These are phyloP conservation scores for Cryphonectria carpinicola DNA, from an alignment of 2,329 filamentous ascomycete species.

Conservation along the genomic window DNA sequence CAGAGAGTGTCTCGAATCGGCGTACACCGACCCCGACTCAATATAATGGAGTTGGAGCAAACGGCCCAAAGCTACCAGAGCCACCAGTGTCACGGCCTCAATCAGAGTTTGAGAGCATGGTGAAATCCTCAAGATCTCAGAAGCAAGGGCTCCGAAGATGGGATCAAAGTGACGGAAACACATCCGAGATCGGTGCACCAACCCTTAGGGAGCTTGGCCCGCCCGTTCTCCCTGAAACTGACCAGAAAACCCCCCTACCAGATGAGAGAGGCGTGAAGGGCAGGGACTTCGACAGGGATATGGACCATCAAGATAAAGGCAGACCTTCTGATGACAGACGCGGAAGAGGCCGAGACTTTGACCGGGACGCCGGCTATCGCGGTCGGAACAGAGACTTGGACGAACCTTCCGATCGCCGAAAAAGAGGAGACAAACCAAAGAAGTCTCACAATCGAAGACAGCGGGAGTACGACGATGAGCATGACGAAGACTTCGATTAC, in stretches of 20 bases:
- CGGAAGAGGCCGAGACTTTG: conserved; percentile 9
- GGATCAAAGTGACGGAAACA: neutral
- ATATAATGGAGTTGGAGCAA: neutral
- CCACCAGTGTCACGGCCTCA: neutral
- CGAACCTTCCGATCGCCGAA: neutral
- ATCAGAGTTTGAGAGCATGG: neutral
- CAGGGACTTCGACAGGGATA: neutral
- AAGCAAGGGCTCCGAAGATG: neutral
- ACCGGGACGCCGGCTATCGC: conserved; percentile 8
- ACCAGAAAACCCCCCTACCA: neutral
- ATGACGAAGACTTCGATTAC: conserved; percentile 44
- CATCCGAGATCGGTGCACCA: neutral
- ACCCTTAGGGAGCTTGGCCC: conserved; percentile 2
- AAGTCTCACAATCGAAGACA: conserved; percentile 17
- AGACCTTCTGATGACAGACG: conserved; percentile 1
- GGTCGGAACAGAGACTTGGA: conserved; percentile 23
- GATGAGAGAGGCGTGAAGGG: neutral
- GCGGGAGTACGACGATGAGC: conserved; percentile 40
- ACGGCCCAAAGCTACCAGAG: neutral
- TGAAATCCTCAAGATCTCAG: neutral
- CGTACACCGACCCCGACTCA: neutral
- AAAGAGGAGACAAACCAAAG: conserved; percentile 15
- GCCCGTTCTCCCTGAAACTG: neutral
- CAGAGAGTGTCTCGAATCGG: neutral
- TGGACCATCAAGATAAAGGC: neutral